These are phyloP conservation scores for Candida qinlingensis DNA, from an alignment of 805 yeast species.

Conservation along the genomic window DNA sequence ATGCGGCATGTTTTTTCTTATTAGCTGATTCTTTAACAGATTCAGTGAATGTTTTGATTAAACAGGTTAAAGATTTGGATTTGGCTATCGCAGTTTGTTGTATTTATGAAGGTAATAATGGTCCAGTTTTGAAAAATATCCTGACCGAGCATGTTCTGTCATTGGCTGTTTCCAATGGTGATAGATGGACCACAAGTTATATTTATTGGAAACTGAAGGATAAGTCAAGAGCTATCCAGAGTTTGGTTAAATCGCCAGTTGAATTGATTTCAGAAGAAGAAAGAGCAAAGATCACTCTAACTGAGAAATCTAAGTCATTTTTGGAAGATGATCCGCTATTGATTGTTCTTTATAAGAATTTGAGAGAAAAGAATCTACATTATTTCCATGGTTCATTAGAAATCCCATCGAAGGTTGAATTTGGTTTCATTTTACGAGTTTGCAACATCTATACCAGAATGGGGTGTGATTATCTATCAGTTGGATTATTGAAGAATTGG, in stretches of 20 bases:
- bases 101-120: constrained; percentile 60
- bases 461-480: constrained; percentile 85
- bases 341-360: constrained; percentile 54
- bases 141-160: constrained; percentile 51
- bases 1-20: constrained; percentile 86
- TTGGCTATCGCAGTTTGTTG: constrained; percentile 81
- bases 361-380: constrained; percentile 48
- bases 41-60: constrained; percentile 67
- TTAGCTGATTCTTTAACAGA: constrained; percentile 73
- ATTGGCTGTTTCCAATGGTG: constrained; percentile 52
- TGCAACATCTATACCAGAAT: constrained; percentile 68
- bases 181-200: constrained; percentile 82
- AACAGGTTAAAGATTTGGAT: constrained; percentile 60
- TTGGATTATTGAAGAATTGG: constrained; percentile 66
- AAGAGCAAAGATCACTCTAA: constrained; percentile 15
- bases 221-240: constrained; percentile 49
- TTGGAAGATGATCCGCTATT: constrained; percentile 80
- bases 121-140: constrained; percentile 45
- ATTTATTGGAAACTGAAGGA: constrained; percentile 62
- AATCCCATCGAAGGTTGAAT: constrained; percentile 45
- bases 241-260: constrained; percentile 54
- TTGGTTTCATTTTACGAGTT: constrained; percentile 54
- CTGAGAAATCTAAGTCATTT: constrained; percentile 35
- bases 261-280: constrained; percentile 31
- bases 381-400: constrained; percentile 44